Evolutionary conservation across 2,329 filamentous ascomycete species (phyloP), one percentile per base, ranked within the genome.

Genomic region (Beauveria pseudobassiana): DNA sequence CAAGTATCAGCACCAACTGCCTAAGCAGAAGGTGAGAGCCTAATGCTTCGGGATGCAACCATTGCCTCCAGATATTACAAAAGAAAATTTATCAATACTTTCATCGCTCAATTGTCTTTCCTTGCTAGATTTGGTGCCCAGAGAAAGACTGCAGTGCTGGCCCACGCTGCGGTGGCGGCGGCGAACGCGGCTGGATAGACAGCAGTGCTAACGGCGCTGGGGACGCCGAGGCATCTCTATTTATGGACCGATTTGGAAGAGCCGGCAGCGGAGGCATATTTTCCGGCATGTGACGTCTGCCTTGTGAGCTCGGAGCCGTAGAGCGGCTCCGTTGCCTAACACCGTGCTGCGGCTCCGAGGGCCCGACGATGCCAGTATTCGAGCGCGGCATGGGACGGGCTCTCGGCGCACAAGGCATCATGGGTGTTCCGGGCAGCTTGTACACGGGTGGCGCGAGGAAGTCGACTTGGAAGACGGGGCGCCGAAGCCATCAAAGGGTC

Each of bases 401-500:
- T 28, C 45, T 16, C 26, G 43, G 30, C 24, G 50, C 42, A 10
- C 28, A 28, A 9, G 45, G 30, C 38, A 22, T 30, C 48, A 57
- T 57, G 18, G 60, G 45, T 10, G 45, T 50, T 7, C 46, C 60
- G 2, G 60, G 53, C 46, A 51, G 22, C 38, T 52, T 58, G 53
- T 56, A 57, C 3, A 57, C 14, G 24, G 51, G 56, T 2, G 53
- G 45, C 7, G 80, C 77, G n/a, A 43, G 46, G 12, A 8, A 54
- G 82, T 81, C 52, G 77, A 78, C 40, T 49, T 54, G 10, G 60
- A 48, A 0, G 53, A n/a, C 10, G 46, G 60, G 16, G 16, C 26
- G 14, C 53, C 48, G 5, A 46, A 45, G 10, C 38, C 8, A 18
- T 56, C 52, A 57, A 52, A 51, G 1, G 53, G 53, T 68, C 81